Conservation (phyloP, 768 basidiomycete species). For the Clavaria fumosa region DNA sequence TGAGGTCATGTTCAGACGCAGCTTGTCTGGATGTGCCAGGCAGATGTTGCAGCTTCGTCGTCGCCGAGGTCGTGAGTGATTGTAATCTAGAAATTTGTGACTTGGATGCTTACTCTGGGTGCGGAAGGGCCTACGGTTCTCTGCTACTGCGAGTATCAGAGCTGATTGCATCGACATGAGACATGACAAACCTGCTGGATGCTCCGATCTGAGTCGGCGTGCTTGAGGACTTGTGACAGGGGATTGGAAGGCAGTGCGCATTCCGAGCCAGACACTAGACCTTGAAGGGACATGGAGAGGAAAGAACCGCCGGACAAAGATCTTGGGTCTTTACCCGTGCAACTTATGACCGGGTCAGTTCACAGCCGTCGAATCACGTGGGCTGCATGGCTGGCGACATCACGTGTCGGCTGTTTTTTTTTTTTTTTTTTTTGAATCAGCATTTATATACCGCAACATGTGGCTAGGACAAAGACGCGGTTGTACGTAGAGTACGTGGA, state of each 20-base stretch:
- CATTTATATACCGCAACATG: too few relatives aligned
- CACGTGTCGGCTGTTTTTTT: too few relatives aligned
- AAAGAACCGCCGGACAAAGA: neutral
- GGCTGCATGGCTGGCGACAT: too few relatives aligned
- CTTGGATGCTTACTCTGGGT: constrained; percentile 34
- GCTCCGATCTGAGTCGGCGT: constrained; percentile 78
- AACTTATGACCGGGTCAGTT: too few relatives aligned
- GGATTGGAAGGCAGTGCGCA: constrained; percentile 78
- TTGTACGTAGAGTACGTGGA: too few relatives aligned
- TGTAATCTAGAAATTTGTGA: neutral
- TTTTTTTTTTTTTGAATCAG: too few relatives aligned
- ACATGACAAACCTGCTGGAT: constrained; percentile 54
- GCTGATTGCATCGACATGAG: neutral
- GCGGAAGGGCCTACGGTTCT: constrained; percentile 60
- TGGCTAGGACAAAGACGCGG: too few relatives aligned
- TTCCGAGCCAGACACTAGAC: constrained; percentile 78
- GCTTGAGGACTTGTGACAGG: constrained; percentile 77
- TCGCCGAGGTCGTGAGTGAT: too few relatives aligned
- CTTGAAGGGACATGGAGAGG: constrained; percentile 54
- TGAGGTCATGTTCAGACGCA: constrained; percentile 49
- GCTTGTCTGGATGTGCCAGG: constrained; percentile 37
- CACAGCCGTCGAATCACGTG: too few relatives aligned
- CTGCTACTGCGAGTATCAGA: constrained; percentile 33
- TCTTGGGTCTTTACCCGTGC: too few relatives aligned
- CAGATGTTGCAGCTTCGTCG: constrained; percentile 70